Base-by-base conservation (phyloP, 371 early-diverging fungal genomes). In the Paraphysoderma sedebokerense region DNA sequence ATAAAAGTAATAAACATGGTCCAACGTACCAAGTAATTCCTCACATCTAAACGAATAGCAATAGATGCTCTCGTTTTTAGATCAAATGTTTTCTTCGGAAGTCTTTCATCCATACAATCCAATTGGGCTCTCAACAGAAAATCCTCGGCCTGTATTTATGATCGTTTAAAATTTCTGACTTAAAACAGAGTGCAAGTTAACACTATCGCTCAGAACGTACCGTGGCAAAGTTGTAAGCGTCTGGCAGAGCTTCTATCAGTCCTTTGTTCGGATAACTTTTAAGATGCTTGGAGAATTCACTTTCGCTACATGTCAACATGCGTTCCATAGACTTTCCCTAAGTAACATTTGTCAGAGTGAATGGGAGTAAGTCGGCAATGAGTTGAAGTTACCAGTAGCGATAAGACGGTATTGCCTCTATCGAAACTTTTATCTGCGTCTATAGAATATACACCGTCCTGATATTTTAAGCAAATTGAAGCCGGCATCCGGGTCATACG, bases 21-120 rank as follows among this genome's bases (percentile, higher is more conserved):
- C n/a, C 12, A 35, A 46, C 61, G 47, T 51, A 74, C 77, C 48
- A 69, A 52, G 56, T 87, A 84, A 54, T 88, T 82, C 8, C 63
- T 53, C 19, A 76, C 56, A 59, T 90, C 86, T 61, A 91, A 65
- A 32, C 96, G 77, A 37, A 93, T 72, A 0, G 89, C 77, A 22
- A 87, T 60, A 11, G 78, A 72, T 0, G 92, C 92, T 11, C 96
- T 74, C 4, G 92, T 90, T 55, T 96, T 96, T 11, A 96, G 60
- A 65, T 96, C 96, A 72, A 92, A 93, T 1, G 82, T 79, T 36
- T 70, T 65, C 24, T 76, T 69, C 5, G 85, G 85, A 26, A 95
- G 60, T 7, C 76, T 51, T 9, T 71, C 62, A 57, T 92, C 77
- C 36, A 71, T 60, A 52, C 92, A 91, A 64, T 96, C 96, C 32